These are phyloP conservation scores for Colletotrichum sp. DNA, from an alignment of 2,329 filamentous ascomycete genomes.

Conservation along the genomic window DNA sequence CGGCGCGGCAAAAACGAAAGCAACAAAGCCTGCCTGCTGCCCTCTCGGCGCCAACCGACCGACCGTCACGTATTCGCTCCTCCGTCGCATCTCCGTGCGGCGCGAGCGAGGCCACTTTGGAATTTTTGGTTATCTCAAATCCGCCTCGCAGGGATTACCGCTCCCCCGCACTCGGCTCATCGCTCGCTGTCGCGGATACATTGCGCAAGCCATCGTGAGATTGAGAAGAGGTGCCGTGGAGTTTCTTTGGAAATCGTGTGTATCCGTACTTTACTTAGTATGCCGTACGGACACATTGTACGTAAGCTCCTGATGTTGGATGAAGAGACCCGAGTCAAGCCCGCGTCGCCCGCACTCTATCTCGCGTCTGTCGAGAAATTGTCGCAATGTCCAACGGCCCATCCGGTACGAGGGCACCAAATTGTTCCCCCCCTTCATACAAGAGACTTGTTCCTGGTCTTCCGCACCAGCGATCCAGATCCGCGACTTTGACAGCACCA, in stretches of 20 bases:
- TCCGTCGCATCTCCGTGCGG: slow-evolving; percentile 2
- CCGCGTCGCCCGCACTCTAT: background rate
- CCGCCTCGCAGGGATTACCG: background rate
- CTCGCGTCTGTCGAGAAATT: background rate
- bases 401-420: background rate
- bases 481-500: slow-evolving; percentile 1
- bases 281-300: background rate
- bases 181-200: background rate
- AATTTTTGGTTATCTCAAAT: background rate
- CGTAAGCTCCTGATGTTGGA: background rate
- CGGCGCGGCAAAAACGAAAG: background rate
- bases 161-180: background rate
- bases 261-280: too few species aligned
- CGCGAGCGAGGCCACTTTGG: background rate
- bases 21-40: background rate
- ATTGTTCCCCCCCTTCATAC: background rate
- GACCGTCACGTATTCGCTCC: background rate
- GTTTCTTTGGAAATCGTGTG: background rate
- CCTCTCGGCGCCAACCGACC: slow-evolving; percentile 7
- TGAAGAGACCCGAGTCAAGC: background rate
- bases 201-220: background rate
- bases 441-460: background rate
- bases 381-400: background rate
- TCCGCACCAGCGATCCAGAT: slow-evolving; percentile 9
- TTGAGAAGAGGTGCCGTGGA: background rate